Percentiles rank a stretch among this genome's conserved stretches.
Conservation (phyloP, 768 basidiomycete species). For the Tremella fuciformis region DNA sequence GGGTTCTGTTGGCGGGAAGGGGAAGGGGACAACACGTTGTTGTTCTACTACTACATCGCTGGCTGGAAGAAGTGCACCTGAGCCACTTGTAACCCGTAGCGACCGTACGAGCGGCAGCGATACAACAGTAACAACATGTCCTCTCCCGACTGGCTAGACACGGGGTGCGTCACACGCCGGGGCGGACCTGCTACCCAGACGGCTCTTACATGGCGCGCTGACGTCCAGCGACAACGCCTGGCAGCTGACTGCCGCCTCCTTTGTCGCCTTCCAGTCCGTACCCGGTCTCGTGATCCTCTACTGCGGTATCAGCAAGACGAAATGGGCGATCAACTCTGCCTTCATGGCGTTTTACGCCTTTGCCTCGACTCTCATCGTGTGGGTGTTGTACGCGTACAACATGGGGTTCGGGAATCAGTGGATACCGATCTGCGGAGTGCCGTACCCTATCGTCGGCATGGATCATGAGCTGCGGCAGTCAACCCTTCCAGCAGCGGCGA, state of each 20-base stretch:
- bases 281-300: slow-evolving; percentile 6
- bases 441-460: slow-evolving; percentile 1
- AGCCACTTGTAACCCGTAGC: no score
- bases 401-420: slow-evolving; percentile 10
- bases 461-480: slow-evolving; percentile 4
- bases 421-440: slow-evolving; percentile 5
- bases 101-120: no score
- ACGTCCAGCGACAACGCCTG: not conserved
- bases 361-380: slow-evolving; percentile 6
- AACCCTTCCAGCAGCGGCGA: not conserved
- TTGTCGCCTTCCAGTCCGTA: slow-evolving; percentile 6
- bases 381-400: slow-evolving; percentile 10
- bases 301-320: slow-evolving; percentile 9
- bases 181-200: no score
- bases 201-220: no score
- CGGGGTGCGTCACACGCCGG: no score
- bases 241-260: slow-evolving; percentile 4
- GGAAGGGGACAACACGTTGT: no score
- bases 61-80: no score
- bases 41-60: no score
- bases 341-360: slow-evolving; percentile 12
- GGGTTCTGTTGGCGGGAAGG: no score
- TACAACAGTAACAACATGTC: no score
- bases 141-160: no score
- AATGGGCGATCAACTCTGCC: slow-evolving; percentile 9